Base-by-base conservation (phyloP, 2,329 filamentous ascomycete species). In the Metarhizium brunneum region DNA sequence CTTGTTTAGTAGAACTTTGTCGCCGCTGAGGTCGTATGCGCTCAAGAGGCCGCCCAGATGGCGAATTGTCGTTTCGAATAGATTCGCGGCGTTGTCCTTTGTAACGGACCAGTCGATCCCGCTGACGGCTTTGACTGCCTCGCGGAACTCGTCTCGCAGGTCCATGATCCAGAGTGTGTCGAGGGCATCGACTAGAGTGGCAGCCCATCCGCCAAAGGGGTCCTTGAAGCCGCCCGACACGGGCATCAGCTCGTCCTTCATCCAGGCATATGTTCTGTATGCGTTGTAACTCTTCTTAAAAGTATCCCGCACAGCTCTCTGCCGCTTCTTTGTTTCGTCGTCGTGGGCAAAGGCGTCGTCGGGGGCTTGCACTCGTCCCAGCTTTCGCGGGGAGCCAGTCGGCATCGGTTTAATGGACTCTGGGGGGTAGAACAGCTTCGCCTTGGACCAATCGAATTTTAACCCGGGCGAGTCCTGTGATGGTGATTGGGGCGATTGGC, bases 141-240 rank as follows among this genome's bases (percentile, higher is more conserved):
- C 66, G 52, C 76, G 67, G 59, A 86, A 85, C 36, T 86, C 82
- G 1, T 76, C 69, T 29, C 74, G 67, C 43, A 85, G 65, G 10
- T 69, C 81, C 81, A 85, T 83, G 48, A 86, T 84, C 73, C 76
- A 80, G 3, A 86, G 73, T 0, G 81, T 83, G 57, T 85, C 82
- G 52, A 86, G 71, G 0, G 76, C 69, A 63, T 86, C 83, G 18
- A 86, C 76, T 50, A 85, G 65, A 0, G 82, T 84, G 2, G 81
- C 82, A 0, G 74, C 81, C 75, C 80, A 83, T 20, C 76, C 76
- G 5, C 78, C 77, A 61, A 81, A 81, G 0, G 69, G 67, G 55
- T 78, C 73, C 56, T 73, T 76, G 14, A 63, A 71, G 16, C 64
- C 62, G 45, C 76, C 77, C 14, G 71, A 71, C 2, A 82, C 68